Percentiles rank a stretch among this genome's conserved stretches.
Conservation (phyloP, 768 basidiomycete genomes). For the Mrakia blollopis region DNA sequence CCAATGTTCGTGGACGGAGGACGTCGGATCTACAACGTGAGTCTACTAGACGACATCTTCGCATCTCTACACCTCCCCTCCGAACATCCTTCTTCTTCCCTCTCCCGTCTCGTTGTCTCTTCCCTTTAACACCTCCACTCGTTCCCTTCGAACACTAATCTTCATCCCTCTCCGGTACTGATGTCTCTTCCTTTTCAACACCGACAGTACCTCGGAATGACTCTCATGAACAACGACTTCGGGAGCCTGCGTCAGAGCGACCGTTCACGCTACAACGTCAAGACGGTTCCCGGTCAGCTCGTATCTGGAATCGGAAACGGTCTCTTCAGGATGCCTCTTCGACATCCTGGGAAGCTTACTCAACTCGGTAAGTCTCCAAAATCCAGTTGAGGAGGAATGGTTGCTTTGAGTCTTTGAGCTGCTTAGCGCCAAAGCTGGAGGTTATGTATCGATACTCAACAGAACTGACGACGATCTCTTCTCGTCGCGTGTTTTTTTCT, state of each 20-base stretch:
- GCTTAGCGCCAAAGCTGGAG: no score
- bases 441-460: no score
- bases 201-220: conserved; percentile 42
- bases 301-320: conserved; percentile 40
- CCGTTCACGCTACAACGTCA: conserved; percentile 42
- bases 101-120: no score
- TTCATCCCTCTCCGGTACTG: no score
- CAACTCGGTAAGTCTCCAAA: conserved; percentile 42
- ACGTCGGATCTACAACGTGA: conserved; percentile 38
- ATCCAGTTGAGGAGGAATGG: no score
- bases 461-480: conserved; percentile 11
- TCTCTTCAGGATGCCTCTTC: conserved; percentile 41
- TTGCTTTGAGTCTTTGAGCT: no score
- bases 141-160: no score
- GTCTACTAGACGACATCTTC: no score
- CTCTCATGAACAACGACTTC: conserved; percentile 40
- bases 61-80: no score
- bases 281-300: conserved; percentile 40
- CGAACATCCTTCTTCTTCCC: no score
- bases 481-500: not conserved
- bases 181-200: no score
- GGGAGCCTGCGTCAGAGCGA: conserved; percentile 39
- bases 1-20: conserved; percentile 44
- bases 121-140: no score
- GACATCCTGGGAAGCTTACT: conserved; percentile 41